These are phyloP conservation scores for Epichloe coenophiala DNA, from an alignment of 2,329 filamentous ascomycete species.

Conservation along the genomic window DNA sequence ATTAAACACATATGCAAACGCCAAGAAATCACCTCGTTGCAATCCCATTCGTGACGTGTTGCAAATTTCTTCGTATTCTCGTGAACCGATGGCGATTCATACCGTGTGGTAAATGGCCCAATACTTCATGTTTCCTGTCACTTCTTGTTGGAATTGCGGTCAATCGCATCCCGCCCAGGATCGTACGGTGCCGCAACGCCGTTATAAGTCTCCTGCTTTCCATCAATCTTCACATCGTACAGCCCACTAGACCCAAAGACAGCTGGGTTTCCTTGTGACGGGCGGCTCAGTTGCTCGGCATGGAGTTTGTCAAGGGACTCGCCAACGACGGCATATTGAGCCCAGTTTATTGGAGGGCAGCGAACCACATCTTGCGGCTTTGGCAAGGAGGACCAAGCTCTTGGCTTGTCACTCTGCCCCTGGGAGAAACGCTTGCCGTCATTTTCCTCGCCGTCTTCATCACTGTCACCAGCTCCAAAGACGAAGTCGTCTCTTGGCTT, in stretches of 20 bases:
- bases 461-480: constrained; percentile 14
- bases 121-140: constrained; percentile 5
- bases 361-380: constrained; percentile 70
- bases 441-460: constrained; percentile 15
- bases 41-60: neutral
- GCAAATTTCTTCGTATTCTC: neutral
- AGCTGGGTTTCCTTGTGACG: constrained; percentile 41
- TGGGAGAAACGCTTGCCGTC: constrained; percentile 13
- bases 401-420: constrained; percentile 13
- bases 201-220: constrained; percentile 29
- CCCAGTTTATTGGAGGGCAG: constrained; percentile 86
- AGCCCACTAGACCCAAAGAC: constrained; percentile 27
- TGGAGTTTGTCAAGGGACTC: constrained; percentile 69
- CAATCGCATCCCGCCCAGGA: constrained; percentile 37
- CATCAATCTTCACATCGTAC: constrained; percentile 36
- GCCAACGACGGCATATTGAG: constrained; percentile 82
- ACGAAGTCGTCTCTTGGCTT: constrained; percentile 13
- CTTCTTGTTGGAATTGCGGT: constrained; percentile 22
- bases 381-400: constrained; percentile 52
- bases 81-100: neutral
- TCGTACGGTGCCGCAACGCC: constrained; percentile 45
- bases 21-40: neutral
- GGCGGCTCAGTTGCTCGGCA: constrained; percentile 58
- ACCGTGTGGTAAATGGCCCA: no score
- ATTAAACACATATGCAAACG: neutral